Evolutionary conservation across 1,284 basidiomycete species (phyloP), one percentile per base, ranked within the genome.

Genomic region (Phellinidium pouzarii): DNA sequence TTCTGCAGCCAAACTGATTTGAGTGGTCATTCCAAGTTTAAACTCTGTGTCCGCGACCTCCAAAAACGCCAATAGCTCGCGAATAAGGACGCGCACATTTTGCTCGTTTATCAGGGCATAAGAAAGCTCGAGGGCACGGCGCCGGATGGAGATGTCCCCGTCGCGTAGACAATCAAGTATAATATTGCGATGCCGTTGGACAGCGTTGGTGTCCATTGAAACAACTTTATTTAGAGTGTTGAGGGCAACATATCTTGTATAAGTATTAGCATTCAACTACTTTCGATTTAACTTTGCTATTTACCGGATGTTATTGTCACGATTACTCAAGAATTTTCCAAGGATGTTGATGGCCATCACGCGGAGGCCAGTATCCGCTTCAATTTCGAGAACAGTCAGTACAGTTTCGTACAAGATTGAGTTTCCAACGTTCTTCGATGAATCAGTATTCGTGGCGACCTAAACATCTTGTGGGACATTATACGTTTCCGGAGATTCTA

Each of bases 261-360:
- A 42, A 56, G 44, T 47, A 27, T 12, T 41, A 49, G 50, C 7
- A 40, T 31, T 22, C 27, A 47, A 44, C 17, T 36, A n/a, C 9
- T 44, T 29, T 17, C 34, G 43, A 51, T 37, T 44, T 4, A 25
- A 44, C n/a, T 46, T 43, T 27, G 69, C 77, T 11, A 40, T 11
- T 53, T 64, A 94, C 90, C 94, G 83, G 63, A 99, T 99, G 66
- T 99, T 99, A 72, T 99, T 99, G 68, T 99, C 96, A 27, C 92
- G 80, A 71, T 99, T 99, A 64, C 91, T 88, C 62, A 99, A 74
- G 74, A 99, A 99, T 70, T 98, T 99, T 57, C 96, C 96, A 41
- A 99, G 78, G 55, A 99, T 98, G 66, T 99, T 99, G 72, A 99
- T 99, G 0, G 96, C 96, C 96, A 99, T 98, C 50, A 99, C 95